Evolutionary conservation across 2,329 filamentous ascomycete genomes (phyloP), one percentile per base, ranked within the genome.

Genomic region (Pleomassaria siparia): DNA sequence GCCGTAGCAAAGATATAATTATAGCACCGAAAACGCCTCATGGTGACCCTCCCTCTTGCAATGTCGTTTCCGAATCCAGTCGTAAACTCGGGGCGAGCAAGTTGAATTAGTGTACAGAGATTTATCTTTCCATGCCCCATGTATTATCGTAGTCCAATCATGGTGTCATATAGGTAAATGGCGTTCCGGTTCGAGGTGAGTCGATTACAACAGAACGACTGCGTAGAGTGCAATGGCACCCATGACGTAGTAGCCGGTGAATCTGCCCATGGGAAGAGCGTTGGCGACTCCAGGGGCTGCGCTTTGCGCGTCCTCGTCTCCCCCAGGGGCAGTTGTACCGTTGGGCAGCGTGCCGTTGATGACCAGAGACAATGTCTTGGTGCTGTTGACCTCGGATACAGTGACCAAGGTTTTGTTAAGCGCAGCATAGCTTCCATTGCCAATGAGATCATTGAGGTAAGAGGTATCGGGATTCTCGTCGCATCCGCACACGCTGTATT

Each of bases 271-370:
- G 12, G 35, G 18, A 13, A 37, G 18, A 22, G 35, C n/a, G 12
- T 21, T 24, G 8, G n/a, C 9, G 10, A 65, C 33, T 4, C 45
- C 53, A 25, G 63, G 26, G n/a, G 49, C 41, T n/a, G 57, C 40
- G 3, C 56, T 58, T 3, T 53, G 61, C 20, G 59, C 58, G 29
- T 63, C 63, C 16, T 69, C 66, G 1, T 57, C 58, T 2, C 71
- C 71, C 12, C 72, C 72, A 9, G 71, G 60, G 2, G 73, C 70
- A 2, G 72, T 74, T 0, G 75, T 77, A 2, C 70, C 76, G 56
- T 87, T 86, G 24, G 84, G 81, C 3, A 92, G 73, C 0, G 86
- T 88, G n/a, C 89, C 89, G 65, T 91, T 90, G 15, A 44, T 24
- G 13, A 40, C 37, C 64, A 92, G 73, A 24, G 88, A 74, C 29